Evolutionary conservation across 179 eudicot genomes (phyloP).

Genomic region (Silene noctiflora): DNA sequence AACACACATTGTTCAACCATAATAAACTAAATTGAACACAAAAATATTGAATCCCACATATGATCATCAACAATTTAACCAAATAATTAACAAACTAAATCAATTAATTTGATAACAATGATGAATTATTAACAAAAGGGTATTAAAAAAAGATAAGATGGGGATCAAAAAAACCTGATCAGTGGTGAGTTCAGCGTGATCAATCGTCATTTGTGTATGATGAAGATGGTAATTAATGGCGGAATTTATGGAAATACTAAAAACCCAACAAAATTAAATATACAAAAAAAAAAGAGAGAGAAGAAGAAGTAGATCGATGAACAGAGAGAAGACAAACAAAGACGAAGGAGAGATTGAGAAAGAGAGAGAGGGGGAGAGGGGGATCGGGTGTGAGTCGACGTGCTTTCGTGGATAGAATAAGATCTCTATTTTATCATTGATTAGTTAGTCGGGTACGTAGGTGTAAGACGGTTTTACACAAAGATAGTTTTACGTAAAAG

Average conservation of each 20-base stretch:
- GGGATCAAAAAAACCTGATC: constrained; percentile 41
- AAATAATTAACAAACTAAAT: background rate
- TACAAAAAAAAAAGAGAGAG: background rate
- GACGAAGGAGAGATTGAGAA: background rate
- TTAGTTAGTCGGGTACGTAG: too few species aligned
- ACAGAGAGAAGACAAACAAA: background rate
- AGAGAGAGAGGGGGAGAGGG: background rate
- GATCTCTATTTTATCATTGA: constrained; percentile 3
- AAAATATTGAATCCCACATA: background rate
- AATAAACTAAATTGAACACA: background rate
- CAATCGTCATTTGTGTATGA: constrained; percentile 42
- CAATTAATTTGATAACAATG: constrained; percentile 1
- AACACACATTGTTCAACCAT: too few species aligned
- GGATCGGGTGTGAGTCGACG: constrained; percentile 11
- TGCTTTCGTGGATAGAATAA: constrained; percentile 25
- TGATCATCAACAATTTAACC: background rate
- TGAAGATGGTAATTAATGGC: constrained; percentile 18
- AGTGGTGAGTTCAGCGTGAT: constrained; percentile 64
- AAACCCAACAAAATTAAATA: background rate
- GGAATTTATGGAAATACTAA: constrained; percentile 1
- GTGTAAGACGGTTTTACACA: too few species aligned
- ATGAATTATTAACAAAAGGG: background rate
- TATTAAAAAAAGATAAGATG: background rate
- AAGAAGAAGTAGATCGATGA: constrained; percentile 8
- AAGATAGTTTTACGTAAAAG: too few species aligned